Conservation (phyloP, 1,284 basidiomycete genomes). For the Malassezia restricta region DNA sequence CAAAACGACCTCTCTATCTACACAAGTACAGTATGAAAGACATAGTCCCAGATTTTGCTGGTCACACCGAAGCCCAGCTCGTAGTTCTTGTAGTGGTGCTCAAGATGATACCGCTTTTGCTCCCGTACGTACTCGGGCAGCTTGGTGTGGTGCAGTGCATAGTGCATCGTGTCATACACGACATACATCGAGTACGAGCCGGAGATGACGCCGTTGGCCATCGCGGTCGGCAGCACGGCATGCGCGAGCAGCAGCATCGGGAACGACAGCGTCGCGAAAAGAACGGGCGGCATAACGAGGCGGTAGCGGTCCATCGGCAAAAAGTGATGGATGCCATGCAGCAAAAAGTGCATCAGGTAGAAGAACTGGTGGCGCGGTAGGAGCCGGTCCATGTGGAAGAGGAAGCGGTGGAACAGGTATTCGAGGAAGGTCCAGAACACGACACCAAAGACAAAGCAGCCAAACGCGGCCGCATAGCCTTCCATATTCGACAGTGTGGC, state of each 20-base stretch:
- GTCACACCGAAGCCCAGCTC: conserved; percentile 96
- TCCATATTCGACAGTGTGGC: conserved; percentile 39
- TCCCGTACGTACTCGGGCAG: conserved; percentile 75
- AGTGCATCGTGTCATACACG: conserved; percentile 47
- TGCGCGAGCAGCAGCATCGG: conserved; percentile 85
- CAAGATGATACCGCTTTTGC: conserved; percentile 94
- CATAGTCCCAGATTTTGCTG: conserved; percentile 85
- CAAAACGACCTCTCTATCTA: background rate
- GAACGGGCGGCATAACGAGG: conserved; percentile 87
- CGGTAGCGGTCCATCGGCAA: conserved; percentile 76
- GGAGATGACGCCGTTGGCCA: conserved; percentile 86
- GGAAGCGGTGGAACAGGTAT: conserved; percentile 87
- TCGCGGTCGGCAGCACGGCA: conserved; percentile 61
- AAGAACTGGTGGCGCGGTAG: conserved; percentile 73
- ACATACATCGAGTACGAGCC: conserved; percentile 85
- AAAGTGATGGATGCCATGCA: conserved; percentile 96
- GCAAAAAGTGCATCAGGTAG: conserved; percentile 77
- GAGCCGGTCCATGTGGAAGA: conserved; percentile 88
- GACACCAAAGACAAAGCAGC: conserved; percentile 65
- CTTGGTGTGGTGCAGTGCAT: conserved; percentile 44
- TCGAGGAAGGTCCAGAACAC: conserved; percentile 90
- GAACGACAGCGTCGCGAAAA: conserved; percentile 66
- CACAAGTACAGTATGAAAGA: conserved; percentile 62
- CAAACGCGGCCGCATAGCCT: conserved; percentile 46
- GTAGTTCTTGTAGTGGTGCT: conserved; percentile 80